Evolutionary conservation across 495 filamentous ascomycete species (phyloP), one percentile per base, ranked within the genome.

Genomic region (Tirmania nivea): DNA sequence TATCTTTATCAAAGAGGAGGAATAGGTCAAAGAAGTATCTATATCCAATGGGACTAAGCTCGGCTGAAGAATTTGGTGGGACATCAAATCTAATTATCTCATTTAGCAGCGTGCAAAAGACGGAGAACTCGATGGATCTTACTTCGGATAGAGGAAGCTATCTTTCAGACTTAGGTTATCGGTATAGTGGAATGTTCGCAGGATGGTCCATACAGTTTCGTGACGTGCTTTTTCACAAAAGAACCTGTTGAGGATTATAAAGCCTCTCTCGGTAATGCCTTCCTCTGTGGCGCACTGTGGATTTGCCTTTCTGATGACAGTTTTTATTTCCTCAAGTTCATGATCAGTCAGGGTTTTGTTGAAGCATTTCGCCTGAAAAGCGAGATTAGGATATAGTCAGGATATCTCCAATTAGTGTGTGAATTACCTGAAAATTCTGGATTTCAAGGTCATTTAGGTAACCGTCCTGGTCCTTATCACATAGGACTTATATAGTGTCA

Each of bases 171-270:
- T 89, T 31, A 96, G 69, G 59, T 83, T 92, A 66, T 96, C 89
- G 1, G 89, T 92, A 64, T 97, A 96, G 57, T 95, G 86, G 58
- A 93, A 94, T 48, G 86, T 86, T n/a, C 90, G 78, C 48, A 96
- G 68, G 55, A 96, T 94, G 34, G 87, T 83, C 90, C 90, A 97
- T 31, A 96, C 84, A 0, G 90, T 96, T 69, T 97, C 92, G 61
- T 97, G 90, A n/a, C 90, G 79, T 49, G 87, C 90, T 66, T 94
- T 95, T 62, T 95, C 89, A 2, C 86, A 89, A 63, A 94, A 97
- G 53, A 94, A 77, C 68, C 87, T 94, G 67, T 95, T 95, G 47
- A 96, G 71, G 54, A 83, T 74, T 25, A 97, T 71, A 57, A 97
- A 97, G 7, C 86, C 88, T 16, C 69, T 71, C 58, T 81, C 75